phyloP scores from a whole-genome alignment of 176 grass and related monocot species.

The Musa schizocarpa region DNA sequence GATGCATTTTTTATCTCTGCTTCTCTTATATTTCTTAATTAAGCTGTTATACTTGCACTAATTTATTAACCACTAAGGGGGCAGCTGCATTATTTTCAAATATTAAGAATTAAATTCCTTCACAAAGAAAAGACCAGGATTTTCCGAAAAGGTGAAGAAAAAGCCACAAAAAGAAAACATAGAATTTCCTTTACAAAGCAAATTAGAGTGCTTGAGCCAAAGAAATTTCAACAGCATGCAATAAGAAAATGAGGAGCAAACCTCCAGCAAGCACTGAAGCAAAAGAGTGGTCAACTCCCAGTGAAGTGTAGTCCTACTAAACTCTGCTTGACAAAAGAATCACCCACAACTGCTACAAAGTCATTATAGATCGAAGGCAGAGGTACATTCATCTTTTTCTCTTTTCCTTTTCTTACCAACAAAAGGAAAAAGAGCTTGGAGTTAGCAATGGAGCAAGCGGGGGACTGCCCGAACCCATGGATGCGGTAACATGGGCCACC shows the following conservation, averaged over 20 bases:
- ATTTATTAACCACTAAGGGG: not conserved
- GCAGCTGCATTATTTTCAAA: not conserved
- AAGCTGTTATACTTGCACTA: not conserved
- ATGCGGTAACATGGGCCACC: conserved; percentile 3
- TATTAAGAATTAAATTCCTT: not conserved
- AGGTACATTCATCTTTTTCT: not conserved
- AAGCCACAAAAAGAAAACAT: not conserved
- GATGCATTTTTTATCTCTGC: not conserved
- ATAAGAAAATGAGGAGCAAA: not conserved
- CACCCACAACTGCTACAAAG: not conserved
- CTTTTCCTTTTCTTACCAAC: conserved; percentile 3
- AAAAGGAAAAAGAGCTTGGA: conserved; percentile 9
- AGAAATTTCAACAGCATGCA: not conserved
- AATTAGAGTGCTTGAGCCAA: not conserved
- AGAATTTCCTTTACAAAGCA: not conserved
- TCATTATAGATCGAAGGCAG: conserved; percentile 1
- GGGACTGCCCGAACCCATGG: not conserved
- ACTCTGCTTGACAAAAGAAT: not conserved
- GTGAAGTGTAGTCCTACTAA: not conserved
- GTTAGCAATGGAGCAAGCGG: not conserved
- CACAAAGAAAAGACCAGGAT: not conserved
- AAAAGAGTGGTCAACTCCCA: not conserved
- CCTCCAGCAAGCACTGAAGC: not conserved
- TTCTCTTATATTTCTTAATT: not conserved
- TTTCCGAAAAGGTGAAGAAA: not conserved